Base-by-base conservation (phyloP, 2,329 filamentous ascomycete genomes). In the Calcarisporium arbuscula region DNA sequence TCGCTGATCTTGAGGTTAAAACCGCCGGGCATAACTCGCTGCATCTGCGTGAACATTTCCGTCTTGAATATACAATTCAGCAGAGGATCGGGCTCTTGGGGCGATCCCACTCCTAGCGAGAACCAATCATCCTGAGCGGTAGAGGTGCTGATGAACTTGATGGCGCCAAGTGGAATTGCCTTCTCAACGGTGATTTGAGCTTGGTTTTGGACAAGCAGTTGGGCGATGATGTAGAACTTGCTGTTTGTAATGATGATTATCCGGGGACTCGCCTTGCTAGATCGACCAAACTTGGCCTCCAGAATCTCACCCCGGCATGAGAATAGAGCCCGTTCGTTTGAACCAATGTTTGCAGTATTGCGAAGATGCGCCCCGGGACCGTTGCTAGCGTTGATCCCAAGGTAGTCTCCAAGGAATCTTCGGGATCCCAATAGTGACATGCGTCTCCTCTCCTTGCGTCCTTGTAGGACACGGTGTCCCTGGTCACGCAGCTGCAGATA, bases 121-220 rank as follows among this genome's bases (percentile, higher is more conserved):
- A 98, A 95, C 92, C 92, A 98, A 60, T 98, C 92, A 50, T 98
- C 92, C 44, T 85, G 86, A 41, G 85, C 65, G 12, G 75, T 86
- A 3, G 90, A 95, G 5, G 77, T 69, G 50, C 86, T 79, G 46
- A 98, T 69, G 52, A 82, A 92, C 60, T 94, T 94, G 67, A 98
- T 90, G 8, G 88, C 77, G 4, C 87, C 86, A 14, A 96, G 65
- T 1, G 88, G 80, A 41, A 96, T 78, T 1, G 84, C 81, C 34
- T 85, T 77, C 56, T 98, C 92, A 1, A 87, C 72, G 2, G 79
- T 67, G 43, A 96, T 94, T 45, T 85, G 77, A 8, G 88, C 70
- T 52, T 94, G 84, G 39, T 83, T 78, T 55, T 94, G 89, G 43
- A 85, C 78, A 35, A 95, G 64, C 41, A 80, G 74, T 60, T 96